These are phyloP conservation scores for Sclerotinia glacialis DNA, from an alignment of 2,329 filamentous ascomycete genomes.

Conservation along the genomic window DNA sequence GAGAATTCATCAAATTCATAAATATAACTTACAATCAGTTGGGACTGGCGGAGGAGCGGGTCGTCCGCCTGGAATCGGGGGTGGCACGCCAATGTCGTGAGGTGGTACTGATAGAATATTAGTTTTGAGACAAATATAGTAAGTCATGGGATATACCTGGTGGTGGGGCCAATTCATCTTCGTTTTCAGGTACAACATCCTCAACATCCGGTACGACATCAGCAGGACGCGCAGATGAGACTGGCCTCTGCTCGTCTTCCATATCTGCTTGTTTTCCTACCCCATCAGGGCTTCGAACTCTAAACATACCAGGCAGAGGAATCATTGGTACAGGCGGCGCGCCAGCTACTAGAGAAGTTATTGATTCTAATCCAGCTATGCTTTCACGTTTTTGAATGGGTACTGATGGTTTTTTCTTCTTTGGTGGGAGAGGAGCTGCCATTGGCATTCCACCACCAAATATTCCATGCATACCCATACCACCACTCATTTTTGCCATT, in stretches of 20 bases:
- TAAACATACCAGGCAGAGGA: slow-evolving; percentile 70
- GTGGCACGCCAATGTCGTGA: slow-evolving; percentile 33
- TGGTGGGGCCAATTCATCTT: slow-evolving; percentile 40
- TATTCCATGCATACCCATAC: slow-evolving; percentile 95
- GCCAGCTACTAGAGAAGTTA: slow-evolving; percentile 45
- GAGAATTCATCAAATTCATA: not conserved
- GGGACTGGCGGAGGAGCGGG: slow-evolving; percentile 58
- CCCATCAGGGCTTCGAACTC: slow-evolving; percentile 49
- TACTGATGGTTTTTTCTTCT: slow-evolving; percentile 54
- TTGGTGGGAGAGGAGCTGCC: slow-evolving; percentile 48
- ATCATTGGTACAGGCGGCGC: slow-evolving; percentile 60
- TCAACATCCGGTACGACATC: slow-evolving; percentile 55
- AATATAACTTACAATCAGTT: slow-evolving; percentile 55
- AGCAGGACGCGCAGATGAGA: slow-evolving; percentile 42
- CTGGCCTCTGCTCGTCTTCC: slow-evolving; percentile 50
- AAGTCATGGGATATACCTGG: slow-evolving; percentile 30
- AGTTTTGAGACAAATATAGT: slow-evolving; percentile 1
- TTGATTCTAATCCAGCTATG: slow-evolving; percentile 44
- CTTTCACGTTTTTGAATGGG: slow-evolving; percentile 44
- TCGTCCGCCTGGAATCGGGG: slow-evolving; percentile 44
- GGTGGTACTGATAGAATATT: slow-evolving; percentile 33
- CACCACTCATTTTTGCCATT: slow-evolving; percentile 98
- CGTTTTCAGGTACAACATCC: slow-evolving; percentile 43
- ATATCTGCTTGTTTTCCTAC: slow-evolving; percentile 40
- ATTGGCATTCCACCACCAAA: slow-evolving; percentile 73